Base-by-base conservation (phyloP, 179 eudicot species). In the Spergularia azorica region DNA sequence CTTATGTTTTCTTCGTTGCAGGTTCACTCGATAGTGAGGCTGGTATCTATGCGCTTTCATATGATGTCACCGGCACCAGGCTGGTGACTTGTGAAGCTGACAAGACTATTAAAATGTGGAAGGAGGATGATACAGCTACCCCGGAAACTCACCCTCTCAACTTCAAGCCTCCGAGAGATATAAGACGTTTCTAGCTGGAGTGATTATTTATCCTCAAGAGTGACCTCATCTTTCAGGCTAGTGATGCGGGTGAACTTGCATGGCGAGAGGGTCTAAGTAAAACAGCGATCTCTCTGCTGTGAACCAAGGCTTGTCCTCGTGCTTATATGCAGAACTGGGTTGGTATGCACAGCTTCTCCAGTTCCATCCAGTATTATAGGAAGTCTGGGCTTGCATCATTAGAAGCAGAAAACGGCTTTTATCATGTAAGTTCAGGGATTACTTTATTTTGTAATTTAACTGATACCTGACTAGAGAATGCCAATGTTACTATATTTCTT, bases 41-140 rank as follows among this genome's bases (percentile, higher is more conserved):
- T 21, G 97, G 96, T 61, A 93, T 95, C 14, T 93, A 91, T 67
- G 97, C 97, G 0, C 75, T 85, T 52, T 87, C 92, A 0, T 93
- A 90, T 48, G 99, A 93, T 79, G 63, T 84, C n/a, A 95, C 98
- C 0, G 99, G 99, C 15, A 77, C 97, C 32, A 86, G 99, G 82
- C 89, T 95, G 51, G 85, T 93, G 43, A 95, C 94, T 12, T 95
- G 98, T 71, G 97, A 93, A 85, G 99, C 99, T 10, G 99, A 95
- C 86, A 95, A 95, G 83, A 93, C 99, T 0, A 95, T 95, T 67
- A 95, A 95, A 84, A 95, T 95, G 99, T 95, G 99, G 98, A 95
- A 91, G 82, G 97, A 93, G 80, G 99, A 95, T 50, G 97, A 91
- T 77, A 85, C 75, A 16, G 99, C 97, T 56, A 95, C 97, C 48